Evolutionary conservation across 176 grass and related monocot species (phyloP).

Genomic region (Oryza officinalis): DNA sequence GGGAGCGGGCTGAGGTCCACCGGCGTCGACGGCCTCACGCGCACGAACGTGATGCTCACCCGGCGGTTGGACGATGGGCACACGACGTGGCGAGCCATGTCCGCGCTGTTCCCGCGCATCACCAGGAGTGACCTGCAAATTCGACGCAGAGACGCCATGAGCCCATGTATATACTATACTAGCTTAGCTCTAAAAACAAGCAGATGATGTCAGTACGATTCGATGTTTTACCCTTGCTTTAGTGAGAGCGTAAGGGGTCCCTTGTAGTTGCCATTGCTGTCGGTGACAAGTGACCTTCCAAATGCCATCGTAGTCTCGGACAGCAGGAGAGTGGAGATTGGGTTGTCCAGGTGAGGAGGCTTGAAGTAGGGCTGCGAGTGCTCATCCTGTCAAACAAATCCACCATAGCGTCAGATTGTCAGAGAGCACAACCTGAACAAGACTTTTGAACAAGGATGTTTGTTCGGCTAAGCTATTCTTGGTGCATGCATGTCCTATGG

Average conservation of each 20-base stretch:
- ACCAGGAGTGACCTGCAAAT: constrained; percentile 80
- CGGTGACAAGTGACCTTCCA: constrained; percentile 83
- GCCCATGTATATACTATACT: not conserved
- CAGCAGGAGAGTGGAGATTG: constrained; percentile 89
- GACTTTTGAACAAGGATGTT: not conserved
- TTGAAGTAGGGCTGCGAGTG: constrained; percentile 97
- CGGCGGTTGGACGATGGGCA: constrained; percentile 79
- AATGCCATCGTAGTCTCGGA: constrained; percentile 89
- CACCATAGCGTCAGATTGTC: not conserved
- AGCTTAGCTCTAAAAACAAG: too few relatives aligned
- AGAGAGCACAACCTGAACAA: not conserved
- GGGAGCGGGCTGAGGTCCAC: constrained; percentile 55
- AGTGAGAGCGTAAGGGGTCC: constrained; percentile 79
- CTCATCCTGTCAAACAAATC: constrained; percentile 71
- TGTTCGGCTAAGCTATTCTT: not conserved
- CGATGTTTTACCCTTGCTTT: constrained; percentile 75
- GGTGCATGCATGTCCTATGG: not conserved
- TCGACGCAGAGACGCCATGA: not conserved
- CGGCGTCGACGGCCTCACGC: constrained; percentile 64
- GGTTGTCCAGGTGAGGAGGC: constrained; percentile 96
- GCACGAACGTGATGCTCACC: constrained; percentile 83
- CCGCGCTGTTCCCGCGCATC: constrained; percentile 97
- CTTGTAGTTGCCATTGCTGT: constrained; percentile 95
- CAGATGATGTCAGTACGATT: not conserved
- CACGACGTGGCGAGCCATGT: constrained; percentile 91